Base-by-base conservation (phyloP, 73 alveolate genomes). In the Paramecium tetraurelia region DNA sequence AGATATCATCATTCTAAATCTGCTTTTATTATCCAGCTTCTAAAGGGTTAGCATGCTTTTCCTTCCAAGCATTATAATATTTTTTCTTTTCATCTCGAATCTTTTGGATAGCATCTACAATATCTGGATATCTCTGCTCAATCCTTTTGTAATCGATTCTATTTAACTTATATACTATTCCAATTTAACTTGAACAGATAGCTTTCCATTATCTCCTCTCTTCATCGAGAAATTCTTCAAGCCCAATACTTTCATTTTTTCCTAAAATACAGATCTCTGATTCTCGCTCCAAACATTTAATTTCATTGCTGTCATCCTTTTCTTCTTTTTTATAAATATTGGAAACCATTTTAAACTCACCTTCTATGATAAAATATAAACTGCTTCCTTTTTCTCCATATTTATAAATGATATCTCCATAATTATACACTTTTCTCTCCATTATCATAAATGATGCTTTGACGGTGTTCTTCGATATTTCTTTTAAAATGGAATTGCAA, bases 131-230 rank as follows among this genome's bases (percentile, higher is more conserved):
- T 22, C 90, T 21, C 16, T 80, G 7, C 20, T 80, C 90, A 3
- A 80, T 80, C 43, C 90, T 80, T 80, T 80, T 80, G 38, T 80
- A 80, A 21, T 80, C 90, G 18, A 80, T 35, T 80, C 90, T 80
- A 80, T 80, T 41, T 14, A 80, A 10, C 29, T 80, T 80, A 80
- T 80, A 80, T 24, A 80, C 90, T 20, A 80, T 41, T 44, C 90
- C 90, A 80, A 80, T 8, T 80, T 80, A 80, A 44, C 76, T 41
- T 35, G 36, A 1, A 80, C 90, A 80, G 7, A 44, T 63, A 7
- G 90, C 90, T 21, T 48, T 80, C 90, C 90, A 80, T 80, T 80
- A 21, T 41, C 90, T 40, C 57, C 9, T 8, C 16, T 80, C 75
- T 80, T 80, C 90, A 80, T 40, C 72, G 9, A 80, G 18, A 80